These are phyloP conservation scores for Effrenium voratum DNA, from an alignment of 73 alveolate species.

Conservation along the genomic window DNA sequence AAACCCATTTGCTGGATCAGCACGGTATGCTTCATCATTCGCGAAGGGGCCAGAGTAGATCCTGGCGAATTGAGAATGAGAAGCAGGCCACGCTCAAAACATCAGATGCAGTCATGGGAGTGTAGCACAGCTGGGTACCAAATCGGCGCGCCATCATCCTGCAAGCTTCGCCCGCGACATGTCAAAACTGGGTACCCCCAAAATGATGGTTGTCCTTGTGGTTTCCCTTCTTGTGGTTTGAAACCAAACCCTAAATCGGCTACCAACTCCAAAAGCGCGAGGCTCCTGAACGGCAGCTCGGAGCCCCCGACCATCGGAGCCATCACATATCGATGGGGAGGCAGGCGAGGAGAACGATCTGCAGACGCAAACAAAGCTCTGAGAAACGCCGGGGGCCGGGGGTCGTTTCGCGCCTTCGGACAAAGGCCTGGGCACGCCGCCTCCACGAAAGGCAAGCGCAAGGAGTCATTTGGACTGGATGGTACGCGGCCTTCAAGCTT, in stretches of 20 bases:
- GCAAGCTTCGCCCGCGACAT: too few species aligned
- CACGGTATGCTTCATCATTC: conserved; percentile 47
- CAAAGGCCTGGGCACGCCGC: too few species aligned
- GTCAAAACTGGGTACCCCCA: too few species aligned
- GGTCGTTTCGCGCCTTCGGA: not conserved
- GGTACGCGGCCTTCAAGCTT: not conserved
- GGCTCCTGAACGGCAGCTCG: conserved; percentile 55
- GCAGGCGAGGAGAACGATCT: conserved; percentile 5
- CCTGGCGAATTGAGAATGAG: not conserved
- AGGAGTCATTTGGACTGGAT: not conserved
- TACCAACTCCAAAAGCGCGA: not conserved
- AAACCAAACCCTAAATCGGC: not conserved
- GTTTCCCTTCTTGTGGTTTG: not conserved
- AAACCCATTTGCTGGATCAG: conserved; percentile 68
- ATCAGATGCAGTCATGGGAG: conserved; percentile 25
- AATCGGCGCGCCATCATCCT: conserved; percentile 74
- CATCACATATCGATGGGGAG: conserved; percentile 78
- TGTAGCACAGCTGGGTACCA: conserved; percentile 89
- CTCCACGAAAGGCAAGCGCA: too few species aligned
- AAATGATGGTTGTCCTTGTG: too few species aligned
- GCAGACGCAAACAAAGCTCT: too few species aligned
- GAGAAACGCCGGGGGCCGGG: not conserved
- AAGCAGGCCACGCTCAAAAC: not conserved
- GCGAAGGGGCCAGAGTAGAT: conserved; percentile 85
- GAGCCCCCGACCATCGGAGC: conserved; percentile 93